phyloP scores from a whole-genome alignment of 2,329 filamentous ascomycete genomes.

The Phoma herbarum region DNA sequence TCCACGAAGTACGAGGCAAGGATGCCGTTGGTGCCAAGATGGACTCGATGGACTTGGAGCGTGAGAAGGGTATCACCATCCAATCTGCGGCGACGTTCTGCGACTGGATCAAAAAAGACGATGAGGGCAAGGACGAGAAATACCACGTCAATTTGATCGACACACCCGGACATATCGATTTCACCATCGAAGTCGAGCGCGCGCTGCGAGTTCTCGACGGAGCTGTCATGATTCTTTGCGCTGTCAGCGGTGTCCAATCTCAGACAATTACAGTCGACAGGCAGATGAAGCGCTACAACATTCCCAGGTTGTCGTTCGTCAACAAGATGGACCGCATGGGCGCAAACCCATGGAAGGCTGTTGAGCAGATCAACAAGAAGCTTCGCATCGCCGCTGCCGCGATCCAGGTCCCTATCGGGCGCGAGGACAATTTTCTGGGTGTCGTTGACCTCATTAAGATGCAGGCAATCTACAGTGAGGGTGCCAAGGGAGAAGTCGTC shows the following conservation, averaged over 20 bases:
- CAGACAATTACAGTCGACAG: constrained; percentile 98
- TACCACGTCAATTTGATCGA: constrained; percentile 99
- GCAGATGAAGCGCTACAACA: constrained; percentile 98
- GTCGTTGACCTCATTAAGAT: constrained; percentile 92
- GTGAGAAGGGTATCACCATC: constrained; percentile 98
- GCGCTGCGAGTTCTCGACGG: constrained; percentile 94
- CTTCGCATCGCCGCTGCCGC: constrained; percentile 92
- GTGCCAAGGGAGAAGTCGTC: constrained; percentile 77
- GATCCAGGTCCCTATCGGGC: constrained; percentile 91
- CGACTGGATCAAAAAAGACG: constrained; percentile 86
- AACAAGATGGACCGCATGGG: constrained; percentile 99
- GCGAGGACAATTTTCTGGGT: constrained; percentile 89
- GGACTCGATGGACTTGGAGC: constrained; percentile 99
- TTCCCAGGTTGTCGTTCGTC: constrained; percentile 93
- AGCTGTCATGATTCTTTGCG: constrained; percentile 97
- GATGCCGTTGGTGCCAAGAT: constrained; percentile 98
- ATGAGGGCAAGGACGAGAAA: constrained; percentile 79
- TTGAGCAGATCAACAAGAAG: constrained; percentile 97
- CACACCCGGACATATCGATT: constrained; percentile 98
- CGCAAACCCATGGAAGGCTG: constrained; percentile 95
- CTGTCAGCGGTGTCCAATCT: constrained; percentile 94
- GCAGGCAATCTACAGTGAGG: constrained; percentile 93
- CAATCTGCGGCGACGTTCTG: constrained; percentile 98
- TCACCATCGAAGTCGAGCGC: constrained; percentile 97
- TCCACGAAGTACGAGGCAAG: constrained; percentile 95